Evolutionary conservation across 1,284 basidiomycete species (phyloP), one percentile per base, ranked within the genome.

Genomic region (Moesziomyces sp.): DNA sequence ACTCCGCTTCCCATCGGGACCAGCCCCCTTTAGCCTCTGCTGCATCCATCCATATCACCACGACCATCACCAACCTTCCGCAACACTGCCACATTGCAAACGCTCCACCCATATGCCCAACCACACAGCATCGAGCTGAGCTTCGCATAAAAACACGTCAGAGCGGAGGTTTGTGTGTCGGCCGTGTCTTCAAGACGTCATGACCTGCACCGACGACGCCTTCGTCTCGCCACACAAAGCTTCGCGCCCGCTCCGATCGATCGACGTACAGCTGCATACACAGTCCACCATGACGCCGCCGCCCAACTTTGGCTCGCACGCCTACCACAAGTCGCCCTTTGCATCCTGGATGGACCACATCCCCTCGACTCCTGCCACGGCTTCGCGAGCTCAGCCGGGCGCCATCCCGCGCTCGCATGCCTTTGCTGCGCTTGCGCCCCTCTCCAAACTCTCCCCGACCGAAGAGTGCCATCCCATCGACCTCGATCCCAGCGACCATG

Each of bases 201-300:
- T 69, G 59, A 45, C 58, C 49, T 55, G 55, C 30, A 55, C 43
- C 52, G 52, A 69, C 48, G 59, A 69, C 45, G 30, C 66, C 3
- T 58, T 56, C 51, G 52, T 69, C 66, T 62, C 59, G 28, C 59
- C 66, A 3, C 48, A 42, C 40, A 69, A 69, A 48, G 33, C 49
- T 2, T 46, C 56, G 33, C 66, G 48, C n/a, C 49, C 56, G 19
- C 28, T 59, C 3, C 59, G 49, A 35, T 48, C 28, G 38, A 33
- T 66, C 48, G 60, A 56, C 43, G 28, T 63, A 46, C 59, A 69
- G 42, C 38, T 62, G 18, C 47, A 58, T 18, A 46, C 74, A 16
- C 61, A 74, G 18, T 46, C 63, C 21, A 65, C 63, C 66, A 78
- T 78, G 76, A 78, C 76, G 28, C 76, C 76, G 23, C 74, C 76